Conservation (phyloP, 768 basidiomycete genomes). For the Trametes coccinea region DNA sequence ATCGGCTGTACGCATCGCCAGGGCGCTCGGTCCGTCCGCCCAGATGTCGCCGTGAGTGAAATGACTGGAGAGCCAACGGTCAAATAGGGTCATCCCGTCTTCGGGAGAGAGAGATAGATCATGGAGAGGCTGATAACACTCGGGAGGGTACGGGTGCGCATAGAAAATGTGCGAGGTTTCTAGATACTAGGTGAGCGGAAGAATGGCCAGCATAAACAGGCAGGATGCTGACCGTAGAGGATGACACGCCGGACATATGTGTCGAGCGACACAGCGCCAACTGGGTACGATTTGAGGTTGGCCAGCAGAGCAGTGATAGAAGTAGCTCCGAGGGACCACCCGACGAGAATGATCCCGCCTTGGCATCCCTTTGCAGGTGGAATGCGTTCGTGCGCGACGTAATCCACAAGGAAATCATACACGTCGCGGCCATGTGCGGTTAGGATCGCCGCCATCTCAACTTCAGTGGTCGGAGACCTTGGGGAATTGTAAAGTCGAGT, state of each 20-base stretch:
- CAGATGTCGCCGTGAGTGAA: conserved; percentile 11
- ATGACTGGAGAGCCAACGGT: conserved; percentile 8
- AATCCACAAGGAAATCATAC: conserved; percentile 35
- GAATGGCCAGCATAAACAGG: too few species aligned
- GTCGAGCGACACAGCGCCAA: neutral
- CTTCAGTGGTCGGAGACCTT: neutral
- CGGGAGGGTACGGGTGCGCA: neutral
- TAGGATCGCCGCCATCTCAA: conserved; percentile 12
- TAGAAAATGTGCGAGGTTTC: conserved; percentile 2
- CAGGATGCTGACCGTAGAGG: conserved; percentile 1
- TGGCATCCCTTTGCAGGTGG: conserved; percentile 19
- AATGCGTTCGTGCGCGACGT: conserved; percentile 34
- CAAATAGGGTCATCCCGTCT: neutral
- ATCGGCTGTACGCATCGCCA: neutral
- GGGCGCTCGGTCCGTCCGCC: neutral
- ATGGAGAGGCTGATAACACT: conserved; percentile 6
- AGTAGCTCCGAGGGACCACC: conserved; percentile 39
- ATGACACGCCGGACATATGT: conserved; percentile 8
- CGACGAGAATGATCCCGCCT: conserved; percentile 28
- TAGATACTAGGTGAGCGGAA: neutral
- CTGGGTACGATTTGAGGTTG: neutral
- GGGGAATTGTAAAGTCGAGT: neutral
- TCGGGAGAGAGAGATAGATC: neutral
- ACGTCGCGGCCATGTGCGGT: conserved; percentile 37
- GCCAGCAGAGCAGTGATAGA: conserved; percentile 26